Base-by-base conservation (phyloP, 768 basidiomycete species). In the Lactifluus echinatus region DNA sequence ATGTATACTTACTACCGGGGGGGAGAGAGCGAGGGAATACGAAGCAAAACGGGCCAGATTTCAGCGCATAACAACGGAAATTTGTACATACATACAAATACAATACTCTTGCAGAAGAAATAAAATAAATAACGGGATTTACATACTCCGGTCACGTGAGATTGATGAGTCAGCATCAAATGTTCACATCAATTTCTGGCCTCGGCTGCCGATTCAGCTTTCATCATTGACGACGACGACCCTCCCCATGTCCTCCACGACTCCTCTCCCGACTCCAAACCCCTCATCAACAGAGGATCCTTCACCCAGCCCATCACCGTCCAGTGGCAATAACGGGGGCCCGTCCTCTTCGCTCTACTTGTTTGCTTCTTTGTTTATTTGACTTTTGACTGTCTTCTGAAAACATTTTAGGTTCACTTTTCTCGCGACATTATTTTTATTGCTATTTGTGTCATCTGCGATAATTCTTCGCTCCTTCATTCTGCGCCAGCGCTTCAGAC, bases 351-450 rank as follows among this genome's bases (percentile, higher is more conserved):
- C 65, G 0, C 53, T 66, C 11, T 66, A 66, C 45, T 33, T 66
- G 65, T 65, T 37, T 53, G 64, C 7, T 6, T 8, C 2, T 3
- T 2, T 37, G 59, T 21, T 53, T 28, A 51, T 50, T 65, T 24
- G 39, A n/a, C 39, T 21, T 8, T 19, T 21, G 19, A 31, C 24
- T 28, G 3, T 34, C 17, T 21, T 15, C 53, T 37, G 39, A 45
- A n/a, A n/a, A n/a, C n/a, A n/a, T n/a, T n/a, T n/a, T 67, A 85
- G 83, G 26, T 81, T 84, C 68, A 87, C 85, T 4, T 88, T 87
- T 64, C 78, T 87, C 36, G 83, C 85, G 23, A 87, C 85, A 3
- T 76, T 88, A 24, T 75, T 85, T 61, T 73, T 87, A 43, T 79
- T 88, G 59, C 74, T 88, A 17, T 72, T 80, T 42, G 76, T 87